Conservation (phyloP, 352 stramenopile genomes). For the Globisporangium takayamanum region DNA sequence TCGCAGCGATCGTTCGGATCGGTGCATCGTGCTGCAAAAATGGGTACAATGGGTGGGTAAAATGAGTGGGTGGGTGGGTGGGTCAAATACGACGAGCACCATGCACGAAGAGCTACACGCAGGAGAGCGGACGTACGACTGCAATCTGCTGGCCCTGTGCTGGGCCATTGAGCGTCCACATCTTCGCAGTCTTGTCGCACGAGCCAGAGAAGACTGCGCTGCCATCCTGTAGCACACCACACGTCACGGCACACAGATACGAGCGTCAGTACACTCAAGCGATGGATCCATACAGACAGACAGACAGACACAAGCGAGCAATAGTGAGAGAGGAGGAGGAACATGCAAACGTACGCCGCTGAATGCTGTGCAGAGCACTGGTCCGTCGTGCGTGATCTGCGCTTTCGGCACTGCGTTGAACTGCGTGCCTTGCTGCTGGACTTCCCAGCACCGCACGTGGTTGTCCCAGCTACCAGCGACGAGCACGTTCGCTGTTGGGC, state of each 20-base stretch:
- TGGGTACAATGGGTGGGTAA: neutral
- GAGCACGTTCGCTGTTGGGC: constrained; percentile 63
- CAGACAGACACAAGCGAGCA: neutral
- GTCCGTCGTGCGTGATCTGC: constrained; percentile 84
- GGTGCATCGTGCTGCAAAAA: constrained; percentile 82
- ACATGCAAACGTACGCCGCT: constrained; percentile 43
- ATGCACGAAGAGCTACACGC: neutral
- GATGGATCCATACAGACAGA: neutral
- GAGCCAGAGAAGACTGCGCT: constrained; percentile 90
- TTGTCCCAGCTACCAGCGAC: constrained; percentile 82
- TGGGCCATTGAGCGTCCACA: constrained; percentile 89
- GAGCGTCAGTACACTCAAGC: neutral
- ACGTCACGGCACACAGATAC: neutral
- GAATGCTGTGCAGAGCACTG: constrained; percentile 90
- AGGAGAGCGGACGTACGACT: constrained; percentile 31
- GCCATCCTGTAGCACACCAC: constrained; percentile 66
- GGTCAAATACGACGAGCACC: neutral
- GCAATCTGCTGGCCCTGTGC: constrained; percentile 72
- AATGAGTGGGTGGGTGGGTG: constrained; percentile 1
- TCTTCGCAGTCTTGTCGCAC: constrained; percentile 93
- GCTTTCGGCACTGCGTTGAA: constrained; percentile 76
- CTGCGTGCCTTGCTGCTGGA: constrained; percentile 61
- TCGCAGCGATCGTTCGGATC: constrained; percentile 83
- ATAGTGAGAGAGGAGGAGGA: neutral
- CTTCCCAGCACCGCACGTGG: constrained; percentile 77